A percentile compares a stretch with the other conserved stretches of the same genome.
Evolutionary conservation across 2,329 filamentous ascomycete genomes (phyloP).

Genomic region (Arthrobotrys sinensis): DNA sequence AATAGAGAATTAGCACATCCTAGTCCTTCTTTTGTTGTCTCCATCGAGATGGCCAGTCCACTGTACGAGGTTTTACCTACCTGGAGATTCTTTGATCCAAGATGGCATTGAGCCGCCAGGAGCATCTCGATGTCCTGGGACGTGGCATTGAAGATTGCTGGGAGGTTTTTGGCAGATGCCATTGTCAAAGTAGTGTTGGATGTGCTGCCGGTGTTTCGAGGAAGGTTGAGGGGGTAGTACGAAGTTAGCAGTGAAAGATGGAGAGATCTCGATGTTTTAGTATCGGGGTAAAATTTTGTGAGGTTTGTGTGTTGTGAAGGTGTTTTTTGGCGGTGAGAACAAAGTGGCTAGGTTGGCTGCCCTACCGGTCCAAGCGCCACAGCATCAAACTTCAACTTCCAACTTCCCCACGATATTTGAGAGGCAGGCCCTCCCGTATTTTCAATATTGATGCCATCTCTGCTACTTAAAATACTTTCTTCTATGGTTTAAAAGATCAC

Average conservation of each 20-base stretch:
- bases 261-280: slow-evolving; percentile 29
- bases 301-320: slow-evolving; percentile 56
- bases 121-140: slow-evolving; percentile 99
- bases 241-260: slow-evolving; percentile 3
- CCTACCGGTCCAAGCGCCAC: slow-evolving; percentile 28
- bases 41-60: neutral
- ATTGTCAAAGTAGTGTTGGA: slow-evolving; percentile 17
- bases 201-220: slow-evolving; percentile 11
- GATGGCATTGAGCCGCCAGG: slow-evolving; percentile 94
- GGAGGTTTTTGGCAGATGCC: slow-evolving; percentile 82
- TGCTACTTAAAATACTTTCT: no score
- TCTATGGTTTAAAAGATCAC: no score
- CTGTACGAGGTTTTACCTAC: slow-evolving; percentile 50
- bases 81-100: slow-evolving; percentile 99
- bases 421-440: neutral
- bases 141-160: slow-evolving; percentile 95
- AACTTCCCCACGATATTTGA: neutral
- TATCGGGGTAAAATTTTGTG: slow-evolving; percentile 42
- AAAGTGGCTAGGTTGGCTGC: slow-evolving; percentile 53
- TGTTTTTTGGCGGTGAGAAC: slow-evolving; percentile 36
- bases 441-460: neutral
- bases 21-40: neutral
- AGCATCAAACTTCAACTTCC: neutral
- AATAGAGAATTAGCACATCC: neutral
- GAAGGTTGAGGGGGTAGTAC: neutral